Base-by-base conservation (phyloP, 2,329 filamentous ascomycete species). In the Arthrobotrys conoides region DNA sequence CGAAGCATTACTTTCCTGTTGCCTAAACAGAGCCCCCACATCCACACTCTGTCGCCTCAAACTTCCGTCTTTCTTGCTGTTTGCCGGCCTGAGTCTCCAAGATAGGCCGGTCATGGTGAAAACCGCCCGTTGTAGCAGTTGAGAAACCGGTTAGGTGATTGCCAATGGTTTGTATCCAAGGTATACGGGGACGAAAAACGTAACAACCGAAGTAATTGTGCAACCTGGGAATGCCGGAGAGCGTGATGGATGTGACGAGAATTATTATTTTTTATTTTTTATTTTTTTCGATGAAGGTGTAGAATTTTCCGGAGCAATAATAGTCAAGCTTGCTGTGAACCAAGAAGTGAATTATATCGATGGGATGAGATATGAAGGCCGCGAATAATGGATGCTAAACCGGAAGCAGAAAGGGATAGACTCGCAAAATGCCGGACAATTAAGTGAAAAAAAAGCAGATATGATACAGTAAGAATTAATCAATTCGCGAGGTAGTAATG, bases 31-130 rank as follows among this genome's bases (percentile, higher is more conserved):
- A 38, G 75, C 68, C 33, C 75, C 75, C 30, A 78, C 75, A 24
- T 78, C 75, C 53, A 78, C 75, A 24, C 75, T 78, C n/a, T 78
- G 75, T 69, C 75, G 49, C 64, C 75, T 68, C 53, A 78, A 57
- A 22, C 30, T 72, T 22, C 27, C 55, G 57, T 78, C 75, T 16
- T 78, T 63, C 27, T 69, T 78, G 33, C 57, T 71, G 55, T 64
- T 69, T 33, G 67, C 55, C 14, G 68, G 75, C 33, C 75, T 63
- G n/a, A 71, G 75, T 53, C 75, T 78, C 75, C 75, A 78, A 65
- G 75, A 72, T 68, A 78, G 38, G 16, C 75, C 75, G 24, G 75
- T 78, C 75, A 78, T 78, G n/a, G 44, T 63, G 67, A 49, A 68
- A n/a, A 18, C 46, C 30, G 44, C 64, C 71, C 14, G 24, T 51